Evolutionary conservation across 1,284 basidiomycete genomes (phyloP), one percentile per base, ranked within the genome.

Genomic region (Austroboletus novae-zelandiae): DNA sequence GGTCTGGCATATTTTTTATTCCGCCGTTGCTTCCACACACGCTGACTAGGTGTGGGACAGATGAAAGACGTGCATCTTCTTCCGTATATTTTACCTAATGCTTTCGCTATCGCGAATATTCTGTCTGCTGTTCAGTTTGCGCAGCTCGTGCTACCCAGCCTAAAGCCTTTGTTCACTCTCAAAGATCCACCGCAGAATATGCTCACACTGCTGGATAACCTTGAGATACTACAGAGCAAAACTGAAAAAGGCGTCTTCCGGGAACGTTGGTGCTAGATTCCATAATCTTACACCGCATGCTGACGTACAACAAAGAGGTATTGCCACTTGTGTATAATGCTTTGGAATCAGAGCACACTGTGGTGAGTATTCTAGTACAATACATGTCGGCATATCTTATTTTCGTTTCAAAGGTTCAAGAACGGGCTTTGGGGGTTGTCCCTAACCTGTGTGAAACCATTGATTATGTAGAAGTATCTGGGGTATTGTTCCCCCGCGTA

Each of bases 101-200:
- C 98, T n/a, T 97, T 98, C 64, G 80, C 83, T 50, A 99, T 99
- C 54, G 84, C 91, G 10, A 84, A 81, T 55, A 79, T 84, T 27
- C 75, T 98, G 40, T 83, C 85, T 17, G 79, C 92, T 32, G 68
- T 79, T 14, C 93, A 96, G 62, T 99, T 99, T 63, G 86, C 87
- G 0, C 75, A 74, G 2, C 79, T 84, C 45, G 91, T 95, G 6
- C 74, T 99, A 10, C 93, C 93, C 1, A 91, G 87, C 62, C 76
- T 99, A 34, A 94, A 91, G 63, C 95, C 95, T 0, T 70, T 99
- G 13, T 99, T 99, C 60, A 76, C 75, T 0, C 75, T 98, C 60
- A 94, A 91, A 68, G 97, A 99, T 63, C 96, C 97, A 20, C 94
- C 96, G 1, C 95, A 98, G 69, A 98, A 95, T 60, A 94, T 97